Evolutionary conservation across 1,139 yeast genomes (phyloP), one percentile per base, ranked within the genome.

Genomic region (Arxiozyma heterogenica): DNA sequence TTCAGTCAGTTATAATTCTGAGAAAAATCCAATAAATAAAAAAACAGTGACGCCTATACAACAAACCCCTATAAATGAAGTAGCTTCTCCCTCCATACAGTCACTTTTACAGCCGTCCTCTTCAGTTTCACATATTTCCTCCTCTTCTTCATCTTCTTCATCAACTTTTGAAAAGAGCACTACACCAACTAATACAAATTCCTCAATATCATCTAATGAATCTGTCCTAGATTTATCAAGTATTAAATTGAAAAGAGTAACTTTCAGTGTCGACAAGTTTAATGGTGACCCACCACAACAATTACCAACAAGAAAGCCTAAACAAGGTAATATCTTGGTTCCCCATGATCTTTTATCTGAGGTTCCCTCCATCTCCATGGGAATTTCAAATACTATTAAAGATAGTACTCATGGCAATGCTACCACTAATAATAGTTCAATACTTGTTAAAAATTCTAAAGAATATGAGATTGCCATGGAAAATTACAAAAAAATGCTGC

Each of bases 201-300:
- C 47, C 30, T 44, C 47, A 18, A 21, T 18, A 44, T 25, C 47
- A 9, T 44, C 47, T n/a, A 44, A 23, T 25, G 49, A 46, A 21
- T 46, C 49, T 12, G 21, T 38, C 21, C 18, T 43, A 2, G 42
- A 21, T 34, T 21, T 46, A 15, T 27, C 21, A 4, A 11, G 8
- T 21, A 46, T 46, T 34, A 46, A 46, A 46, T 34, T 85, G 58
- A 78, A 78, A 59, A 70, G 94, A 55, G 97, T 91, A 4, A 76
- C 82, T 2, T 91, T 91, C 69, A 86, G 93, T 3, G 74, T 85
- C 17, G 85, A 86, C 57, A 78, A 82, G 56, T 76, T 90, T 52
- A 72, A 75, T 0, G 77, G 75, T 57, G 96, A 91, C 68, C 97
- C 98, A 1, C 96, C 95, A 42, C 98, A 91, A 65, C 97, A 90